Base-by-base conservation (phyloP, 345 rosid genomes). In the Arabis hirsuta region DNA sequence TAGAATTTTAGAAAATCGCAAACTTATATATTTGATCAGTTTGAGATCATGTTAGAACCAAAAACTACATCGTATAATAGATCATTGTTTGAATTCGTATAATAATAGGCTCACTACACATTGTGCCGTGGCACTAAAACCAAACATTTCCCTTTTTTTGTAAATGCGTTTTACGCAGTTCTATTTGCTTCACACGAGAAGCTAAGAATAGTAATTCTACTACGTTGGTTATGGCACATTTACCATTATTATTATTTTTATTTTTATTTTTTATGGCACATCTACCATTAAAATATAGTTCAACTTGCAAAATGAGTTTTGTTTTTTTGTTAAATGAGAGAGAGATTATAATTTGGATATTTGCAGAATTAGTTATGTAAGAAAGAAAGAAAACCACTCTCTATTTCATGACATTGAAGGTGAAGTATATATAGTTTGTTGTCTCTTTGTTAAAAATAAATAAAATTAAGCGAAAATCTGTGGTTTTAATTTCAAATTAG, bases 161-260 rank as follows among this genome's bases (percentile, higher is more conserved):
- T 20, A 48, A 12, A 20, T 7, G 8, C 19, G 12, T 3, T 32
- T 27, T 12, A 7, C 2, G 7, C 16, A 10, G 11, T 29, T 6
- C 16, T 19, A 32, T 48, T 62, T 62, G 26, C n/a, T 44, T n/a
- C 3, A 60, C 39, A 59, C 48, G 24, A 20, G 7, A 58, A 58
- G 39, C 47, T 12, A 9, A 58, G 4, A 22, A 12, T 22, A 22
- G 5, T 56, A 56, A 29, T 58, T n/a, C 64, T 20, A 20, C 63
- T 26, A 43, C 22, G 2, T 60, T 13, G 10, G 11, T 9, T 20
- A 19, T 22, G 55, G n/a, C 31, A 51, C 55, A 19, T 48, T 19
- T 48, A 20, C 54, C 12, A n/a, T n/a, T n/a, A n/a, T n/a, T n/a
- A n/a, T n/a, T n/a, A n/a, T n/a, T n/a, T n/a, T n/a, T n/a, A n/a